Conservation (phyloP, 345 rosid species). For the Lenwebbia sp. region DNA sequence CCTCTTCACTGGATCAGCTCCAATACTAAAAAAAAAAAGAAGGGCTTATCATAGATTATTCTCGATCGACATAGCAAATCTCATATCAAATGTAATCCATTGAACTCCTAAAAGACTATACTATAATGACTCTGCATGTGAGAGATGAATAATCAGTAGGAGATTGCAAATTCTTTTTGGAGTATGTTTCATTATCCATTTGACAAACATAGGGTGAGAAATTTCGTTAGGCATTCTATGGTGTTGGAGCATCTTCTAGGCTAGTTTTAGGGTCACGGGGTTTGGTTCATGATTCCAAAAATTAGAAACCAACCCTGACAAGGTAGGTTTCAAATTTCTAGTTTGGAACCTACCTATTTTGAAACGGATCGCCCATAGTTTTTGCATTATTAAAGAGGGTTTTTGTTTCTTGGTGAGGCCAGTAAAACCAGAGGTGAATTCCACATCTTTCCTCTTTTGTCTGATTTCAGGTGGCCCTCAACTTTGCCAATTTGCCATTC, state of each 20-base stretch:
- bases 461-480: neutral
- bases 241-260: neutral
- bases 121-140: neutral
- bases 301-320: rapidly evolving
- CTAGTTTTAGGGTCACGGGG: rapidly evolving
- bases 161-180: neutral
- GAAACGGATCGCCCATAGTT: neutral
- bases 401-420: neutral
- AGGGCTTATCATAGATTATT: neutral
- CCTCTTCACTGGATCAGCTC: neutral
- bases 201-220: neutral
- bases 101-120: neutral
- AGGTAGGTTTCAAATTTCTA: neutral
- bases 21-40: neutral
- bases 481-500: neutral
- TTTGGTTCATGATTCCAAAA: rapidly evolving
- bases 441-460: neutral
- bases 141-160: neutral
- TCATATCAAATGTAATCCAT: neutral
- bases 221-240: neutral
- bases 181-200: neutral
- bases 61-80: neutral
- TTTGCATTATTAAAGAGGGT: neutral
- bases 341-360: neutral
- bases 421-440: neutral